phyloP scores from a whole-genome alignment of 192 early-diverging fungal genomes.

The Globomyces pollinis-pini region DNA sequence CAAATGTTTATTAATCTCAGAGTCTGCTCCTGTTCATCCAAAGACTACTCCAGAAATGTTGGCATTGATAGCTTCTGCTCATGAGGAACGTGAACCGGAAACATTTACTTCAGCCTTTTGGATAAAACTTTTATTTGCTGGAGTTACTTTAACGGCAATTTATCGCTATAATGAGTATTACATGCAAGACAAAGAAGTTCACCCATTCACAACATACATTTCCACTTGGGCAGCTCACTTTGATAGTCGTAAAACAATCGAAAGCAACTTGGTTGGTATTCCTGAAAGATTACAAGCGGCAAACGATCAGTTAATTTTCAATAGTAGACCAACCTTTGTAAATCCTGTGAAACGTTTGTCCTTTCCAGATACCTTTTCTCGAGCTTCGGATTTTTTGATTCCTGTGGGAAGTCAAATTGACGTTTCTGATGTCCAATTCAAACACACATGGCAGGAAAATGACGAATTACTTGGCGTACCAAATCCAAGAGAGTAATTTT shows the following conservation, averaged over 20 bases:
- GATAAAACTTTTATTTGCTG: slow-evolving; percentile 9
- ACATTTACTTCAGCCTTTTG: slow-evolving; percentile 2
- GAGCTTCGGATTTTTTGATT: slow-evolving; percentile 28
- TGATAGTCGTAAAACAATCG: slow-evolving; percentile 2
- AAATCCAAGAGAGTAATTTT: not conserved
- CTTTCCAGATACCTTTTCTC: slow-evolving; percentile 24
- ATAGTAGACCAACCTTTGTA: not conserved
- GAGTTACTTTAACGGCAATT: slow-evolving; percentile 10
- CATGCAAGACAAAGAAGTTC: slow-evolving; percentile 14
- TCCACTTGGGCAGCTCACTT: not conserved
- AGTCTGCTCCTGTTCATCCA: too few species aligned
- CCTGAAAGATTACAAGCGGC: slow-evolving; percentile 11
- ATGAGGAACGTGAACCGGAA: slow-evolving; percentile 4
- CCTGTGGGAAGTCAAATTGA: slow-evolving; percentile 29
- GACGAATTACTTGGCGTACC: slow-evolving; percentile 14
- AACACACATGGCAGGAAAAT: slow-evolving; percentile 30
- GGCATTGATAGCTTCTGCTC: not conserved
- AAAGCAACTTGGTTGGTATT: slow-evolving; percentile 1
- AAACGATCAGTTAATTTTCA: slow-evolving; percentile 26
- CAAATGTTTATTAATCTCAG: slow-evolving; percentile 6
- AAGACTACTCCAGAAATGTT: slow-evolving; percentile 7
- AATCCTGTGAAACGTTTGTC: slow-evolving; percentile 1
- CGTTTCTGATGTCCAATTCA: slow-evolving; percentile 22
- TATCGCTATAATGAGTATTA: slow-evolving; percentile 19
- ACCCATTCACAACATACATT: slow-evolving; percentile 31